Evolutionary conservation across 2,329 filamentous ascomycete genomes (phyloP), one percentile per base, ranked within the genome.

Genomic region (Botrytis pseudocinerea): DNA sequence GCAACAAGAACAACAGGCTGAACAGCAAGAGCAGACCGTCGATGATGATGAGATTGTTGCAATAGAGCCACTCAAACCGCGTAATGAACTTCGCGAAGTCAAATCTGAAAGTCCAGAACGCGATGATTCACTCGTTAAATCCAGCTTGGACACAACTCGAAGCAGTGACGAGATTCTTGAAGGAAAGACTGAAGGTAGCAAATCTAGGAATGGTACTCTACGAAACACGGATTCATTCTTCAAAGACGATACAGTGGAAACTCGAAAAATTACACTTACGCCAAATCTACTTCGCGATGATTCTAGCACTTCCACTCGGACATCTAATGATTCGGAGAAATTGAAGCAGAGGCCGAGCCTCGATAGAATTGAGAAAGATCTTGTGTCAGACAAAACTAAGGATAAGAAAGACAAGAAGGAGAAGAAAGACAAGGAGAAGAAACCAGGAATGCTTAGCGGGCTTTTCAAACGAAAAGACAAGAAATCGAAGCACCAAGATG

Each of bases 211-310:
- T 78, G 94, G 94, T 60, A 95, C 93, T 35, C 88, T 97, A 62
- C 89, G 95, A 76, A 97, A 97, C 80, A 95, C 94, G 7, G 95
- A 98, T 82, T 97, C 95, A 1, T 98, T 98, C 85, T 98, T 98
- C 86, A 97, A 94, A 82, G 96, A 98, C 80, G 95, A 99, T 80
- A 94, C 90, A 46, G 92, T 94, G 54, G 96, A 98, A 82, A 98
- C 96, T 4, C 94, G 97, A 82, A 98, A 98, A 84, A 98, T 99
- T 77, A 97, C 95, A 0, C 88, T 99, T 62, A 99, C 96, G 5
- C 96, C 96, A 1, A 97, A 97, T 78, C 84, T 99, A 70, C 85
- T 98, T 59, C 91, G 95, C 60, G 95, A 98, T 77, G 95, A 98
- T 77, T 87, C 76, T 83, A 85, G 59, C 77, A 78, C 79, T 38